Evolutionary conservation across 208 protist species (phyloP), one percentile per base, ranked within the genome.

Genomic region (Strigomonas culicis): DNA sequence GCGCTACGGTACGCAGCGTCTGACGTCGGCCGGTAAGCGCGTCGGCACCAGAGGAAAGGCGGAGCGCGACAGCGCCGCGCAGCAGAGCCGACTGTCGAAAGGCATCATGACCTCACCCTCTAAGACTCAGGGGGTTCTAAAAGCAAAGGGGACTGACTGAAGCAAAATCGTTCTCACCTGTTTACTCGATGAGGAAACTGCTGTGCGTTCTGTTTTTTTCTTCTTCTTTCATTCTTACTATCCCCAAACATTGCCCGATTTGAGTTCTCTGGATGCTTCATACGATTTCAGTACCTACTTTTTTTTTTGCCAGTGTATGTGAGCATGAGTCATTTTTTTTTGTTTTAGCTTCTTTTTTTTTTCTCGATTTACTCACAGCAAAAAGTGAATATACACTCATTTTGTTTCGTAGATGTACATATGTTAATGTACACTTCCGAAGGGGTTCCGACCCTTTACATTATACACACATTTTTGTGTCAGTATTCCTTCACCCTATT

Each of bases 271-370:
- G 52, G 52, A 47, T 46, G 17, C 30, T 2, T 28, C 2, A 1
- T 63, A 25, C 27, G 1, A 49, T 10, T 22, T 64, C 6, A 13
- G 2, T 41, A 25, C 13, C 3, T 27, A n/a, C 39, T 64, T 41
- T 28, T 53, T 49, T 7, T 3, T 34, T 36, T 34, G 30, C 2
- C 1, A 6, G 0, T 34, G 8, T 32, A 6, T 52, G 25, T 36
- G 13, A 0, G 15, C 51, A 24, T 24, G 1, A 22, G 1, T 53
- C 36, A 47, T 58, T 59, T 25, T 63, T 25, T 31, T 1, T 55
- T 56, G 41, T 63, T 71, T 36, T 59, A 39, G 21, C 46, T 71
- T 59, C 58, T 49, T 59, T 31, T 58, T 22, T 59, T 1, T 46
- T 62, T 8, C 7, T 21, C 27, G 21, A 53, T 6, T 53, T 19